These are phyloP conservation scores for Petrea volubilis DNA, from an alignment of 257 asterid genomes.

Conservation along the genomic window DNA sequence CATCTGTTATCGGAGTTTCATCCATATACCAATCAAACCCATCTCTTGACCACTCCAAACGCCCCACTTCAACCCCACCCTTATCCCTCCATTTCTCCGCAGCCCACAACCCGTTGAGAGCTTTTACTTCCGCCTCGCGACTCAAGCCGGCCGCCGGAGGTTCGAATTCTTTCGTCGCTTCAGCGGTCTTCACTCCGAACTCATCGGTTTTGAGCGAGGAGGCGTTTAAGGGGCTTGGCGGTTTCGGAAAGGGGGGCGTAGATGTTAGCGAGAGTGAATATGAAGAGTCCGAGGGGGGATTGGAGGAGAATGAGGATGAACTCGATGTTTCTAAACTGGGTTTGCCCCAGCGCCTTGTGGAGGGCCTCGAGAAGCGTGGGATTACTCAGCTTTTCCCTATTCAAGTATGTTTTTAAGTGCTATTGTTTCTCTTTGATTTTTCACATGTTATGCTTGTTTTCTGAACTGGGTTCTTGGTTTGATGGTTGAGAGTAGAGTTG, in stretches of 20 bases:
- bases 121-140: constrained; percentile 29
- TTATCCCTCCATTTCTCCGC: constrained; percentile 47
- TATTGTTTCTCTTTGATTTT: not conserved
- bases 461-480: not conserved
- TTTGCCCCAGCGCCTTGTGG: constrained; percentile 74
- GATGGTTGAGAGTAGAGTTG: not conserved
- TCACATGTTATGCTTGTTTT: not conserved
- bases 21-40: constrained; percentile 60
- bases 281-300: constrained; percentile 40
- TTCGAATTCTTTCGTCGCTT: constrained; percentile 45
- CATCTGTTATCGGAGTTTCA: constrained; percentile 59
- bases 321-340: constrained; percentile 64
- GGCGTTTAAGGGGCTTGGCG: constrained; percentile 82
- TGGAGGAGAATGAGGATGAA: constrained; percentile 44
- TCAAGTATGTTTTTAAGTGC: constrained; percentile 40
- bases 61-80: constrained; percentile 39
- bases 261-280: constrained; percentile 40
- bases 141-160: constrained; percentile 38
- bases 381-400: constrained; percentile 83
- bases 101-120: constrained; percentile 39
- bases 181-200: constrained; percentile 70
- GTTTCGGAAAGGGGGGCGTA: constrained; percentile 46
- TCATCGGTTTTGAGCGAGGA: constrained; percentile 84
- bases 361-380: constrained; percentile 74
- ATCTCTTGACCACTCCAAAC: constrained; percentile 43